Evolutionary conservation across 192 early-diverging fungal genomes (phyloP), one percentile per base, ranked within the genome.

Genomic region (Linderina pennispora): DNA sequence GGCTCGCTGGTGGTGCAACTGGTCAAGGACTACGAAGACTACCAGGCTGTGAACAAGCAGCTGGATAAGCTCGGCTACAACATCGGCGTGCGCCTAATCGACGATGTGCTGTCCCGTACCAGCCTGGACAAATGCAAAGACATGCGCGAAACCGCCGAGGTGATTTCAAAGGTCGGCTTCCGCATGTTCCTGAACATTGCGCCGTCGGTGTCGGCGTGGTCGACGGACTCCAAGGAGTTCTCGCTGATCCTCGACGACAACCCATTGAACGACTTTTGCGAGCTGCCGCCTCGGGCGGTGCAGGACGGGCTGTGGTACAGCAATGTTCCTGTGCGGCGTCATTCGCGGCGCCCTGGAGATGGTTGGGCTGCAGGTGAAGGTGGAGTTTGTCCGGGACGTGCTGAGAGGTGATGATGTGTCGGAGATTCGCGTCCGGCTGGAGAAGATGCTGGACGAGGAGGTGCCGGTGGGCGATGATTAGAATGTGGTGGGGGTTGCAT

Each of bases 41-140:
- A 91, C 48, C 52, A 52, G 22, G 84, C 90, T 36, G 93, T 99
- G 23, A 99, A 99, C 69, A 85, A 86, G 53, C 91, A 99, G 58
- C 82, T 99, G 33, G 94, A 99, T 25, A 93, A 97, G 67, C 97
- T 99, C 91, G 97, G 97, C 21, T 98, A 99, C 67, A 98, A 93
- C 58, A 99, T 99, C 45, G 97, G 97, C 18, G 78, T 82, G 21
- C 81, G 94, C 2, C 65, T 99, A 42, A 92, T 98, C 52, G 97
- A 99, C 52, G 97, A 99, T 56, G 91, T 97, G 41, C 62, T 99
- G 32, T 90, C 97, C n/a, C 88, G 96, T 37, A 73, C 69, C 0
- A 25, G 50, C 1, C 42, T 73, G 16, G 63, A 73, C 15, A 45
- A 43, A 16, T 99, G 97, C 66, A 59, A 80, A 20, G 89, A 91